Evolutionary conservation across 176 grass and related monocot genomes (phyloP), one percentile per base, ranked within the genome.

Genomic region (Carex scoparia): DNA sequence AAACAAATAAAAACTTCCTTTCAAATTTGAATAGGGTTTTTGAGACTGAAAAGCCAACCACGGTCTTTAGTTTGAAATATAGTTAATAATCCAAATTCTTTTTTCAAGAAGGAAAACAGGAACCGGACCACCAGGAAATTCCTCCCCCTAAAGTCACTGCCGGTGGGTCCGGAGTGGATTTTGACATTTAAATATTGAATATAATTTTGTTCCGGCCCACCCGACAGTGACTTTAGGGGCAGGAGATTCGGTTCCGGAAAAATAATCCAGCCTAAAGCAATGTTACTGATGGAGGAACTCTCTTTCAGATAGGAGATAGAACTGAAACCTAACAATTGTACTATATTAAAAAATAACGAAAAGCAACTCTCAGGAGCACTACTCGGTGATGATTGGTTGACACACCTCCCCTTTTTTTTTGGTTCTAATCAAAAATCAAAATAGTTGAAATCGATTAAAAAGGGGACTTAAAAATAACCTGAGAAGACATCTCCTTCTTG

Each of bases 381-480:
- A 14, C 18, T 35, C 3, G 4, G 12, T 5, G 12, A 69, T 4
- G 12, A 69, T 69, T 4, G 12, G 38, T 69, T 38, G 31, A 38
- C 12, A 69, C 31, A 38, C 16, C 4, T 69, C 30, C 65, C 7
- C 32, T 38, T 13, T 7, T 40, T 16, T 1, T 77, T 13, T 16
- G 31, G 30, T 9, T 27, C 77, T 58, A 61, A 18, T 16, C 5
- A 33, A n/a, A 61, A 61, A 15, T 16, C 5, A 33, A n/a, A 61
- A 15, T 14, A 6, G 33, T 49, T 31, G 23, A 67, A 67, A 83
- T 66, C 81, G 4, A 66, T 10, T 35, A 56, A 48, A 65, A 35
- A 23, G 10, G 35, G 48, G 6, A 2, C 71, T 51, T 49, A 51
- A 54, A 69, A 54, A 53, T 49, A 27, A 98, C 95, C 95, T 93